Evolutionary conservation across 2,329 filamentous ascomycete species (phyloP).

Genomic region (Anthostomella pinea): DNA sequence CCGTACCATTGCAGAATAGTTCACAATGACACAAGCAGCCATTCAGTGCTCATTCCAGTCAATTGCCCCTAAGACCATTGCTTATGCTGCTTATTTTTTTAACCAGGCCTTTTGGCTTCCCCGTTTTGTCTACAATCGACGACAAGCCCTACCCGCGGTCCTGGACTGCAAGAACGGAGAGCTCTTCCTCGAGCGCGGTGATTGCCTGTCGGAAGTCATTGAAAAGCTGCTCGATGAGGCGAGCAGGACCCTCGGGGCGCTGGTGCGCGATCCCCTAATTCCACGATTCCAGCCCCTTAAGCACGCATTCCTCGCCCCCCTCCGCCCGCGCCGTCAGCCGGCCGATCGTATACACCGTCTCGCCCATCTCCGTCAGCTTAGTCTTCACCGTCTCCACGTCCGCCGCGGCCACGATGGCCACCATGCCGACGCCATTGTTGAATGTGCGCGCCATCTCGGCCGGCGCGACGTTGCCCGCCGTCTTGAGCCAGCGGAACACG

Average conservation of each 20-base stretch:
- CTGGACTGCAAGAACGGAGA: too few relatives aligned
- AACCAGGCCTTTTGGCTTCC: too few relatives aligned
- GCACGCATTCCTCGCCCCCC: slow-evolving; percentile 56
- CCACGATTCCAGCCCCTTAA: slow-evolving; percentile 55
- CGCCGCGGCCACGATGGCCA: slow-evolving; percentile 69
- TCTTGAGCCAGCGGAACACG: slow-evolving; percentile 86
- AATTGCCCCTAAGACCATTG: too few relatives aligned
- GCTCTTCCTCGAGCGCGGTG: too few relatives aligned
- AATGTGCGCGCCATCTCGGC: slow-evolving; percentile 88
- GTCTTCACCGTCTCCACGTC: slow-evolving; percentile 60
- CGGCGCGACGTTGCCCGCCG: slow-evolving; percentile 65
- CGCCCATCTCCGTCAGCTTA: slow-evolving; percentile 64
- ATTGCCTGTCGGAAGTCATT: too few relatives aligned
- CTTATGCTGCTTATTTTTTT: too few relatives aligned
- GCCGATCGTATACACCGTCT: slow-evolving; percentile 76
- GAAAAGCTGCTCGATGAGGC: too few relatives aligned
- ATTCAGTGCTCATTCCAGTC: too few relatives aligned
- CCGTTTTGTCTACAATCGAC: too few relatives aligned
- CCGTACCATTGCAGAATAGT: too few relatives aligned
- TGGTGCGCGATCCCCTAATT: slow-evolving; percentile 25
- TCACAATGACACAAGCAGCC: too few relatives aligned
- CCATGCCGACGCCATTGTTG: slow-evolving; percentile 95
- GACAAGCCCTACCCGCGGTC: too few relatives aligned
- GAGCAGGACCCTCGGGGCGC: not conserved
- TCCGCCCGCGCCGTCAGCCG: slow-evolving; percentile 58